Evolutionary conservation across 2,329 filamentous ascomycete genomes (phyloP), one percentile per base, ranked within the genome.

Genomic region (Apiospora aurea): DNA sequence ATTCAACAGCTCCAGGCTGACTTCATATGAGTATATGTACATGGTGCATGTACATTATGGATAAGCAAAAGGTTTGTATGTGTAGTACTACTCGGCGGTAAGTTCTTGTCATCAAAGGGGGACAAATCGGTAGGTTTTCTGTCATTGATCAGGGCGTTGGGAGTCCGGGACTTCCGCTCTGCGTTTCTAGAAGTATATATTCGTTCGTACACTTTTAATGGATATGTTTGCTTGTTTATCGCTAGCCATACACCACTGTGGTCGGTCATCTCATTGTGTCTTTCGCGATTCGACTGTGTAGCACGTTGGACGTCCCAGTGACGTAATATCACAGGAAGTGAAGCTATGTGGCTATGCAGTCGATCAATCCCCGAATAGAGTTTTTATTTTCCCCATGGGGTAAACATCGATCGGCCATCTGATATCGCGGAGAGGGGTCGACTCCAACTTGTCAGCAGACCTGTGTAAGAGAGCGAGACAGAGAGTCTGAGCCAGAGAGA

Each of bases 371-470:
- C 57, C 57, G 34, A 24, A 64, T 41, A 64, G 57, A 64, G 34
- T 64, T 64, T 64, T 41, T 29, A 3, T 18, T 41, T 64, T 64
- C 57, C 57, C 57, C 57, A 64, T 64, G 57, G 57, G 57, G 57
- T 41, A 41, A 64, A 64, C 29, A 34, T 41, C 57, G 34, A 64
- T 41, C 57, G 21, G 57, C 57, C 57, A 21, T 64, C 57, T 64
- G 57, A 64, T 41, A 64, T 64, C 57, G n/a, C 7, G n/a, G 18
- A 64, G 57, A 34, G 34, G 57, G 57, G 57, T 34, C 41, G 57
- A 64, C 57, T 24, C 57, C 57, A 64, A 64, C 11, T 41, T 64
- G 34, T 64, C 57, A 64, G 57, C 57, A 64, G 57, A 41, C 57
- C 57, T 29, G 57, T 38, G 53, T 29, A 8, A 61, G 49, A 53